A percentile compares a stretch with the other conserved stretches of the same genome.
Conservation (phyloP, 768 basidiomycete species). For the Mycena polygramma region DNA sequence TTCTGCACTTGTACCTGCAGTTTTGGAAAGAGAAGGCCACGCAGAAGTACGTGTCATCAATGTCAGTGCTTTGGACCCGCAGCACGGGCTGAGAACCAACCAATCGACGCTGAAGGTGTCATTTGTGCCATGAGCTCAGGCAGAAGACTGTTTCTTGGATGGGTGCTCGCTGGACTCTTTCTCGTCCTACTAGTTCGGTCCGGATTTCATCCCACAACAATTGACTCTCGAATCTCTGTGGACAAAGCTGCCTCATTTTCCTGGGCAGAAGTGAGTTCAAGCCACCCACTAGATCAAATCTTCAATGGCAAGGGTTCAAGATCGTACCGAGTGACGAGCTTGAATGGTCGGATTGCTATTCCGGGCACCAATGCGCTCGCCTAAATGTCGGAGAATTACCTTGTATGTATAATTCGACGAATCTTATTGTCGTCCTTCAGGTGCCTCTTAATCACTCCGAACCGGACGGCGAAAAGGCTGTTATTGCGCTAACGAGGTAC, state of each 20-base stretch:
- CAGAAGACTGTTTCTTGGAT: background rate
- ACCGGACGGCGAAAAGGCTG: conserved; percentile 51
- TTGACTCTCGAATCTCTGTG: background rate
- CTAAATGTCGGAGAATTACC: conserved; percentile 26
- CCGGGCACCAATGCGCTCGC: conserved; percentile 42
- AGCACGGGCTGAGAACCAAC: too few relatives aligned
- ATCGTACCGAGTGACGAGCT: conserved; percentile 40
- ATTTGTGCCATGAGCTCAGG: background rate
- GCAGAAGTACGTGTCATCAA: background rate
- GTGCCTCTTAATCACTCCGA: conserved; percentile 62
- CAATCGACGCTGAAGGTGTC: too few relatives aligned
- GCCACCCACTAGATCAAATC: too few relatives aligned
- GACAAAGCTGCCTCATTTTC: background rate
- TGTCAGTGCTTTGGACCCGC: too few relatives aligned
- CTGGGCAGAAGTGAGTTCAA: conserved; percentile 5
- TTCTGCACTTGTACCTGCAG: too few relatives aligned
- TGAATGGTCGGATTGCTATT: conserved; percentile 44
- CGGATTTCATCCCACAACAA: too few relatives aligned
- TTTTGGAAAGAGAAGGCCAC: too few relatives aligned
- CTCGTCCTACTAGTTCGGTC: background rate
- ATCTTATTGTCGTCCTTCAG: conserved; percentile 39
- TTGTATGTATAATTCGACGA: background rate
- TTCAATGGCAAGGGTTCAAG: conserved; percentile 17
- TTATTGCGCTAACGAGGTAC: conserved; percentile 58
- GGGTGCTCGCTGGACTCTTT: conserved; percentile 2